Evolutionary conservation across 1,284 basidiomycete genomes (phyloP).

Genomic region (Polyporus tsugae): DNA sequence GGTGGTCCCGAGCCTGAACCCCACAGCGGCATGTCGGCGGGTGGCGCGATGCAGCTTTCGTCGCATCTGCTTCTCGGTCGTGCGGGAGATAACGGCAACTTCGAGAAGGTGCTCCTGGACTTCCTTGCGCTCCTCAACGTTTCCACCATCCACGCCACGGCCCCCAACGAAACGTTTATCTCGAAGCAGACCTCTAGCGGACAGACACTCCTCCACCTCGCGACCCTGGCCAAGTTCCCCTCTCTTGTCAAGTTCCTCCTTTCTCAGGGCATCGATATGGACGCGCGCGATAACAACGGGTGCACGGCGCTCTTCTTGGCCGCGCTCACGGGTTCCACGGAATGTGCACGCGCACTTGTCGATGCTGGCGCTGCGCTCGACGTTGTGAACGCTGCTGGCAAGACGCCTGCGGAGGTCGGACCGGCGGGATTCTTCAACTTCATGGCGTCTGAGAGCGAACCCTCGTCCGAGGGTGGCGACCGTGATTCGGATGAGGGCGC

Average conservation of each 20-base stretch:
- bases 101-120: constrained; percentile 82
- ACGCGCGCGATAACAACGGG: constrained; percentile 90
- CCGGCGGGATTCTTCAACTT: constrained; percentile 65
- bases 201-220: constrained; percentile 90
- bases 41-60: constrained; percentile 63
- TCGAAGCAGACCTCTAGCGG: constrained; percentile 73
- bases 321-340: constrained; percentile 70
- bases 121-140: constrained; percentile 81
- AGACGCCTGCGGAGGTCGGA: constrained; percentile 83
- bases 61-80: constrained; percentile 59
- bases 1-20: constrained; percentile 55
- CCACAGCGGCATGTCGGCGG: constrained; percentile 43
- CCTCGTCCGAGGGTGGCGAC: constrained; percentile 41
- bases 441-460: constrained; percentile 40
- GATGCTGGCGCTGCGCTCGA: constrained; percentile 83
- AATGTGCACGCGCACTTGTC: constrained; percentile 76
- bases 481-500: constrained; percentile 69
- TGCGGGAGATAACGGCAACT: constrained; percentile 62
- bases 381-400: constrained; percentile 80
- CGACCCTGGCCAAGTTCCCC: constrained; percentile 83
- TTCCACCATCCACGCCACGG: constrained; percentile 48
- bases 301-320: constrained; percentile 93
- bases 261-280: constrained; percentile 77
- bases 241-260: constrained; percentile 80
- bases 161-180: constrained; percentile 57